Base-by-base conservation (phyloP, 352 stramenopile genomes). In the Phytopythium mirpurense region DNA sequence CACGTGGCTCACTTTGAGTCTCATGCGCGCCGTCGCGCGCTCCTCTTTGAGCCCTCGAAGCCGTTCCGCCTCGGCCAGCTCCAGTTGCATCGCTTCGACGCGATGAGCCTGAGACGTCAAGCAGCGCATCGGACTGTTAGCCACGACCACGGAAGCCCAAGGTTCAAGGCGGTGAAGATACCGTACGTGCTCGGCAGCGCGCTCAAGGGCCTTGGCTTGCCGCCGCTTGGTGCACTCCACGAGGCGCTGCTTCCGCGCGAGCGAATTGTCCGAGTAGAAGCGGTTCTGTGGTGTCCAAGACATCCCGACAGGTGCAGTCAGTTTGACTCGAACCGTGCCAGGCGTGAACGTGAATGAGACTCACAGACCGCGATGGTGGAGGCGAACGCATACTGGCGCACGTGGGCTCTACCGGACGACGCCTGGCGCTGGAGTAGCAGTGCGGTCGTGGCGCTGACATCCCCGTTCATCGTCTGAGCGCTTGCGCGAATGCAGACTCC, bases 181-280 rank as follows among this genome's bases (percentile, higher is more conserved):
- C 19, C 31, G 15, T 42, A 88, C 78, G 68, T 90, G 76, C 41
- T 83, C 64, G 4, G 70, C 49, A 3, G 72, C 67, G 61, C 74
- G 81, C 31, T 87, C 68, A 11, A 62, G 59, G 6, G 78, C 72
- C 18, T 64, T 61, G 9, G 74, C 62, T 54, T 90, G 79, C 21
- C 76, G 59, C 23, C 79, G 70, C 43, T 78, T 81, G 11, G 76
- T 75, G 31, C 62, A 77, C 46, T 88, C 74, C 8, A 88, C 55
- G 15, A 86, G n/a, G 1, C 73, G 69, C 15, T 65, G 65, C 49
- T 86, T 72, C 8, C 75, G 62, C 21, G 68, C 63, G 11, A 90
- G 75, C 9, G 80, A 90, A 16, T 85, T 88, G 57, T 90, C 80
- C 0, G 65, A 67, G 60, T 78, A 90, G 54, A 90, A 90, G 27